Base-by-base conservation (phyloP, 805 yeast species). In the Teunomyces pallodes region DNA sequence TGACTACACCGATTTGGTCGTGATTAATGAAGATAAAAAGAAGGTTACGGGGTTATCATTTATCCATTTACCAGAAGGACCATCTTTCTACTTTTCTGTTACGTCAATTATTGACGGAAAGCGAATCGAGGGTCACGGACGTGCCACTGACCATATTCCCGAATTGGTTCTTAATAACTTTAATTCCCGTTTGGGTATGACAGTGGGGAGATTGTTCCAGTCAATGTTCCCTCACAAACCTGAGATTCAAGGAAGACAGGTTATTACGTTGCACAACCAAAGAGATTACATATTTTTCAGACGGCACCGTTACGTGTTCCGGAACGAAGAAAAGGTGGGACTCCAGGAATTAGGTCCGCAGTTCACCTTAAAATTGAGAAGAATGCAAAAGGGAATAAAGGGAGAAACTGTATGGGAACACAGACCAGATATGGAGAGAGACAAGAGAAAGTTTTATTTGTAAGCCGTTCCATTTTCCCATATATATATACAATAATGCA, bases 331-430 rank as follows among this genome's bases (percentile, higher is more conserved):
- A 66, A 84, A 83, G 58, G 97, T 92, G 1, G 99, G 98, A 6
- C 71, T 94, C 44, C 99, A 94, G 62, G 99, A 94, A 63, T 72
- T 94, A 39, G 99, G 99, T 0, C 99, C 99, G 1, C 97, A 91
- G 67, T 94, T 94, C 67, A 94, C 99, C 1, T 70, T 94, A 64
- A 85, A 87, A 62, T 71, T 94, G 56, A 82, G 96, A 67, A 79
- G 98, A 61, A 74, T 94, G 49, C 98, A 92, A 67, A 86, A 83
- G 70, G 99, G 98, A 46, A 79, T 94, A 59, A 84, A 84, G 61
- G 96, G 90, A 56, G 98, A 92, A 60, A 77, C 87, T 26, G 97
- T 90, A 60, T 92, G 98, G 97, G 97, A 94, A 68, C 96, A 90
- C 70, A 82, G 89, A 57, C 85, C 97, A 3, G 96, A 88, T 55